A percentile compares a stretch with the other conserved stretches of the same genome.
These are phyloP conservation scores for Trichosporon inkin DNA, from an alignment of 1,284 basidiomycete species.

Conservation along the genomic window DNA sequence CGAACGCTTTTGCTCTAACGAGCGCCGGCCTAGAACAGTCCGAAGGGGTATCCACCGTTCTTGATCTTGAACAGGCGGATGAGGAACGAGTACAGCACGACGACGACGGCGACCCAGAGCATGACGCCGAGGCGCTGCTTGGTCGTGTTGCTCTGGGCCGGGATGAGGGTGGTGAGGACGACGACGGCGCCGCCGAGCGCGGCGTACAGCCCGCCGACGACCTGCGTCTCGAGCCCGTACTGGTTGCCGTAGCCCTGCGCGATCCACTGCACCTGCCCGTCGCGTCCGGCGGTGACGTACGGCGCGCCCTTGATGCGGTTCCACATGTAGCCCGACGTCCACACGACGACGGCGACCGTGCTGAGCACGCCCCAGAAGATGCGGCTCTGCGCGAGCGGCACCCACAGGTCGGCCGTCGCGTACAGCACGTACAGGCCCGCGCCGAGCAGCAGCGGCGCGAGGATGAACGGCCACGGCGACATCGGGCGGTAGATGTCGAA, in stretches of 20 bases:
- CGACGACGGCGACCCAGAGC: slow-evolving; percentile 76
- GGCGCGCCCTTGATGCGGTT: slow-evolving; percentile 83
- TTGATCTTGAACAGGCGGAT: slow-evolving; percentile 88
- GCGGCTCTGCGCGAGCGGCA: slow-evolving; percentile 66
- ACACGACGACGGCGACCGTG: slow-evolving; percentile 66
- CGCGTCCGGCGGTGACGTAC: slow-evolving; percentile 55
- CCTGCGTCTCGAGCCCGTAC: slow-evolving; percentile 86
- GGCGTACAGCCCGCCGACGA: slow-evolving; percentile 80
- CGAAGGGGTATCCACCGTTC: slow-evolving; percentile 59
- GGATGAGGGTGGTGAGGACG: slow-evolving; percentile 76
- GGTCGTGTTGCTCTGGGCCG: slow-evolving; percentile 66
- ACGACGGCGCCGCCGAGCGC: slow-evolving; percentile 74
- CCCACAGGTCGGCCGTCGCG: slow-evolving; percentile 54
- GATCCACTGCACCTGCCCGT: slow-evolving; percentile 68
- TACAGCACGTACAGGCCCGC: slow-evolving; percentile 25
- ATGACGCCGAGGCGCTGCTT: slow-evolving; percentile 83
- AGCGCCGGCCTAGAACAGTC: slow-evolving; percentile 13
- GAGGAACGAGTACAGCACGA: slow-evolving; percentile 82
- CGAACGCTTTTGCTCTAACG: not conserved
- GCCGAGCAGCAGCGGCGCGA: slow-evolving; percentile 59
- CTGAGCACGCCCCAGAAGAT: slow-evolving; percentile 60
- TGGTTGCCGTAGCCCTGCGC: slow-evolving; percentile 85
- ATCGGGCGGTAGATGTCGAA: slow-evolving; percentile 48
- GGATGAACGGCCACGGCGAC: slow-evolving; percentile 54
- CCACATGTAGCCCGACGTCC: slow-evolving; percentile 95